Evolutionary conservation across 768 basidiomycete species (phyloP), one percentile per base, ranked within the genome.

Genomic region (Cubamyces sp.): DNA sequence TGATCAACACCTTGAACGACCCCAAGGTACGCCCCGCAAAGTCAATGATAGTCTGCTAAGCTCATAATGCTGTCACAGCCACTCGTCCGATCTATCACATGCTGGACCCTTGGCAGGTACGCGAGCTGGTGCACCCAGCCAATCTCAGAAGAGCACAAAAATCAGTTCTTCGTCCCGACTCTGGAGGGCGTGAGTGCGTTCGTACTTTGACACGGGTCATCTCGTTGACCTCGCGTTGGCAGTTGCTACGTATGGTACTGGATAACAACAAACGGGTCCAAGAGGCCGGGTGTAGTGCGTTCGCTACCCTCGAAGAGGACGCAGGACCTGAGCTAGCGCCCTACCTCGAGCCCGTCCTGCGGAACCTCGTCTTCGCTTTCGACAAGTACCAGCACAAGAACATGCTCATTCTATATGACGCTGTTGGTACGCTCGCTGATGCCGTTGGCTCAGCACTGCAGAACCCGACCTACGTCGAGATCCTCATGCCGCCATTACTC

Each of bases 331-430:
- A 92, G 67, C 86, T 99, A 54, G 90, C 87, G 12, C 97, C 97
- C 1, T 98, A 91, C 77, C 87, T 98, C 16, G 95, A 96, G 69
- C 96, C 96, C 3, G 92, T 99, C 55, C 80, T 99, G 60, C 88
- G 91, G 56, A 98, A 98, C 75, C 82, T 99, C 55, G 96, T 98
- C 40, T 87, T 93, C 65, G 97, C 97, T 1, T 99, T 98, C 75
- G 86, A 92, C 60, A 98, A 97, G 77, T 99, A 99, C 75, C 97
- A 99, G 73, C 96, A 97, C 76, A 98, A 98, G 83, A 99, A 99
- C 74, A 89, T 98, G 84, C 84, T 99, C 67, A 99, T 98, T 62
- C 78, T 99, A 34, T 98, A 98, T 71, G 97, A 99, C 70, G 97
- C 97, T n/a, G 91, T 99, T 48, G 97, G 97, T 7, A 99, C 97